These are phyloP conservation scores for Hirschfeldia incana DNA, from an alignment of 345 rosid genomes.

Conservation along the genomic window DNA sequence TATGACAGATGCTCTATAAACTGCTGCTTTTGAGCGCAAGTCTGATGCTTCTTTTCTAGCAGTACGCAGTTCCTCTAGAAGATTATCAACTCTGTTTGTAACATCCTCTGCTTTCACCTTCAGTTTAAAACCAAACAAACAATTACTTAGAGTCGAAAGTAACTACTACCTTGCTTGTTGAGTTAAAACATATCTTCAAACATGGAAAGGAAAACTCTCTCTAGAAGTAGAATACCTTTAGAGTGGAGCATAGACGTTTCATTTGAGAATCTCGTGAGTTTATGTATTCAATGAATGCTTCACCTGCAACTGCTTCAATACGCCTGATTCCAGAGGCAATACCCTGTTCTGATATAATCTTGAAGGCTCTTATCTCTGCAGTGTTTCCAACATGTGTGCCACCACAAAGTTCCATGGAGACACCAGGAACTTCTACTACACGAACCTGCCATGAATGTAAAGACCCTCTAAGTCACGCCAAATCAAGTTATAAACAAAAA, in stretches of 20 bases:
- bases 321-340: slow-evolving; percentile 94
- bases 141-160: not conserved
- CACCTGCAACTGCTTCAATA: slow-evolving; percentile 96
- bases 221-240: slow-evolving; percentile 57
- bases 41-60: slow-evolving; percentile 71
- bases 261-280: slow-evolving; percentile 74
- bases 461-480: slow-evolving; percentile 6
- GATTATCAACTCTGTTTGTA: slow-evolving; percentile 71
- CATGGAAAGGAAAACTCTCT: not conserved
- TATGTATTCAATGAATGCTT: slow-evolving; percentile 84
- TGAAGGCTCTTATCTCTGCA: slow-evolving; percentile 87
- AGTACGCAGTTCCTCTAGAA: slow-evolving; percentile 69
- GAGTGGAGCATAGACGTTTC: slow-evolving; percentile 77
- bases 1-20: slow-evolving; percentile 66
- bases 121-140: slow-evolving; percentile 26
- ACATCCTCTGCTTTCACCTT: slow-evolving; percentile 96
- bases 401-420: slow-evolving; percentile 98
- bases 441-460: slow-evolving; percentile 59
- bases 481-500: slow-evolving; percentile 6
- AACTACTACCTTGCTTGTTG: not conserved
- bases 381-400: slow-evolving; percentile 95
- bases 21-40: slow-evolving; percentile 77
- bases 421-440: slow-evolving; percentile 97
- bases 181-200: not conserved
- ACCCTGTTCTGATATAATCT: slow-evolving; percentile 93